phyloP scores from a whole-genome alignment of 2,329 filamentous ascomycete genomes.

The Diaporthe sp. region DNA sequence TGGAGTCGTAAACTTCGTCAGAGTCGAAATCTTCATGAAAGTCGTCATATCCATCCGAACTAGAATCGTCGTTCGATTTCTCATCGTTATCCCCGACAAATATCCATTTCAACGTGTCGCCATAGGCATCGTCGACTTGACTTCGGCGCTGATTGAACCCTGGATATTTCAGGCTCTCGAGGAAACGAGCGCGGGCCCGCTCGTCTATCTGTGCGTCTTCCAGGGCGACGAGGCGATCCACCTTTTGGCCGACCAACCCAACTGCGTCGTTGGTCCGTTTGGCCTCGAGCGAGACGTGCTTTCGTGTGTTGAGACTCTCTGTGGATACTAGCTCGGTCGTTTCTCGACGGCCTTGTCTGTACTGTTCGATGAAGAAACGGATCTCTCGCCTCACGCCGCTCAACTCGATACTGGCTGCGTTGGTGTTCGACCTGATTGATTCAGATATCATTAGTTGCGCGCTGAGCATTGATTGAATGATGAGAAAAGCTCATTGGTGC shows the following conservation, averaged over 20 bases:
- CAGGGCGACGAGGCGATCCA: not conserved
- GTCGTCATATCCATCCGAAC: not conserved
- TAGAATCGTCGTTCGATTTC: not conserved
- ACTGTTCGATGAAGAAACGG: slow-evolving; percentile 16
- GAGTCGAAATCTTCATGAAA: not conserved
- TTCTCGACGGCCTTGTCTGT: not conserved
- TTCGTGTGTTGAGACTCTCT: not conserved
- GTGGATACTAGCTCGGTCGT: not conserved
- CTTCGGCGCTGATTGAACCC: not conserved
- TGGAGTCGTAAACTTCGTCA: too few relatives aligned
- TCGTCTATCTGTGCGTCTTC: not conserved
- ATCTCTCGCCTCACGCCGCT: not conserved
- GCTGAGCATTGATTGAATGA: not conserved
- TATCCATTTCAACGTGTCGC: not conserved
- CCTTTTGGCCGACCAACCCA: not conserved
- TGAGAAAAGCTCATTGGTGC: too few relatives aligned
- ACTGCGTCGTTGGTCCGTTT: not conserved
- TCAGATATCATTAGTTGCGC: not conserved
- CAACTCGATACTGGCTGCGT: not conserved
- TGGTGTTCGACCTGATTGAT: slow-evolving; percentile 1
- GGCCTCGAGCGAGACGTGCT: not conserved
- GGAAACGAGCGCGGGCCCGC: not conserved
- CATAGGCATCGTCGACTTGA: not conserved
- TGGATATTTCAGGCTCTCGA: slow-evolving; percentile 16
- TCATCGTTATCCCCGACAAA: slow-evolving; percentile 7